Base-by-base conservation (phyloP, 2,329 filamentous ascomycete species). In the Penicillium sp. region DNA sequence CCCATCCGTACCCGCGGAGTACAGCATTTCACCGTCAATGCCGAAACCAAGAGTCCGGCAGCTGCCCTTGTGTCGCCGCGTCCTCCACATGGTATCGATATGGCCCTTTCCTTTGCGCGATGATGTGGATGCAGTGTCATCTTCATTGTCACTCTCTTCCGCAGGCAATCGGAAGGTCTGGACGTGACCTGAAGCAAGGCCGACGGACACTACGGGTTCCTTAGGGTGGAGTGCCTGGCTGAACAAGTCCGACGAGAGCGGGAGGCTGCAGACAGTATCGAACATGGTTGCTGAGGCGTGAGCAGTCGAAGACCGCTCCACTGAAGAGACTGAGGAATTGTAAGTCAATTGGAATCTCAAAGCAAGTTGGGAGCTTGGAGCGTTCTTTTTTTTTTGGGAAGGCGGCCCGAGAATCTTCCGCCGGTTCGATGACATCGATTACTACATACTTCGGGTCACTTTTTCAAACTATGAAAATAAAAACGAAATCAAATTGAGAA, bases 41-140 rank as follows among this genome's bases (percentile, higher is more conserved):
- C 82, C 85, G 70, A 90, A 97, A 4, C 78, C 82, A 45, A 97
- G 72, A 50, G 82, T 84, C 43, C 93, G 80, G 65, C 91, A 97
- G 76, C 89, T 96, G 10, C 89, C 91, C 74, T 95, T 95, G 73
- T 98, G 93, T 51, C 93, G 79, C 57, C 84, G 78, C 4, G 93
- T 97, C 59, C 81, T 80, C 93, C 93, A 98, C 49, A 84, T 74
- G 0, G 85, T 88, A 57, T 90, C 86, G 52, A 97, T 86, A 46
- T 84, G 81, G 35, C 84, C 86, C 52, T 79, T 85, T 9, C 88
- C 89, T 59, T 74, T 77, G 58, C 75, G 74, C 20, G 74, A 74
- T 1, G 67, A 62, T 26, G 24, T 26, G 8, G 66, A 69, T 1
- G 63, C 66, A 10, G 57, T 50, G 32, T 80, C 77, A 23, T 79